Percentiles rank a stretch among this genome's conserved stretches.
Evolutionary conservation across 2,329 filamentous ascomycete genomes (phyloP).

Genomic region (Furcasterigmium sp.): DNA sequence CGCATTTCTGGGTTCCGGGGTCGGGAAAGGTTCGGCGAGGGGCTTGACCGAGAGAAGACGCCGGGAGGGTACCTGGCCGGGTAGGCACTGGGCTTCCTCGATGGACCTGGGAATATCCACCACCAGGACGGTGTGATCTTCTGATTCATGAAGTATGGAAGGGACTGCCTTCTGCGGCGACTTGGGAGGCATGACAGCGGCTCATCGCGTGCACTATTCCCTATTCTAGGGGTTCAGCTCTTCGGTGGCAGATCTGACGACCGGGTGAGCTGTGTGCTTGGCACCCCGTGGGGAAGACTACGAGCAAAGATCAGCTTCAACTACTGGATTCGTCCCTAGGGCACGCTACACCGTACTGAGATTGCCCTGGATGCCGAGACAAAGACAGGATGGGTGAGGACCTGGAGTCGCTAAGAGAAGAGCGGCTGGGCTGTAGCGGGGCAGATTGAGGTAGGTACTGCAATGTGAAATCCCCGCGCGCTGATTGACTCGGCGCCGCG

Average conservation of each 20-base stretch:
- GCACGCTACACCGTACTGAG: no score
- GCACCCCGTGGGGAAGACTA: no score
- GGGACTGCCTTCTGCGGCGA: no score
- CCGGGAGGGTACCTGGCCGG: constrained; percentile 26
- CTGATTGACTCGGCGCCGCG: constrained; percentile 7
- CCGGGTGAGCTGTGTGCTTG: no score
- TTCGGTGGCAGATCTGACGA: no score
- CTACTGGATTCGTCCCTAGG: no score
- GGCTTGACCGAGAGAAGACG: constrained; percentile 41
- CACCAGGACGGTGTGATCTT: constrained; percentile 38
- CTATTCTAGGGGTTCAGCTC: no score
- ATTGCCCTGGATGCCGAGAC: no score
- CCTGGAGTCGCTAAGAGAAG: neutral
- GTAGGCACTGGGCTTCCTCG: constrained; percentile 55
- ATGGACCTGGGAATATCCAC: constrained; percentile 68
- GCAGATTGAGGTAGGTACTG: neutral
- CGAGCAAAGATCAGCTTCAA: no score
- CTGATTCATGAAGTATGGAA: constrained; percentile 41
- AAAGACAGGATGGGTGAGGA: no score
- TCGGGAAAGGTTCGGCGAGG: constrained; percentile 39
- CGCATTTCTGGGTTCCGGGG: constrained; percentile 43
- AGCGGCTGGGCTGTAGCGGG: neutral
- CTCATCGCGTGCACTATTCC: neutral
- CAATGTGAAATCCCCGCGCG: neutral
- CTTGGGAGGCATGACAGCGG: neutral